A percentile compares a stretch with the other conserved stretches of the same genome.
Evolutionary conservation across 345 rosid species (phyloP).

Genomic region (Turritis glabra): DNA sequence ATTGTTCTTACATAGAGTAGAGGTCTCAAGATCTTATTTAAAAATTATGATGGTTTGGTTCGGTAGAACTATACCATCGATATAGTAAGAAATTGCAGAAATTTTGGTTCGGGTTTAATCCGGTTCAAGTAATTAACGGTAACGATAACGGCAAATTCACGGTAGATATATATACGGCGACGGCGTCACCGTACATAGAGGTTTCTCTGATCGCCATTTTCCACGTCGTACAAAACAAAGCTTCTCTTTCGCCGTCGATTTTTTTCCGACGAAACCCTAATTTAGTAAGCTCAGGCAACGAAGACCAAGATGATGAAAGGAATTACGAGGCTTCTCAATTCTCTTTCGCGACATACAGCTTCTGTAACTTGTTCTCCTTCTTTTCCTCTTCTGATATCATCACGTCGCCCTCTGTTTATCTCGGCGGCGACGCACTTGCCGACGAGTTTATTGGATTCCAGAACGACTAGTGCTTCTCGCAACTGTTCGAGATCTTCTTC

Average conservation of each 20-base stretch:
- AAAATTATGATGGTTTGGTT: not conserved
- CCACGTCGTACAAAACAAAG: not conserved
- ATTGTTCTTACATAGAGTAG: not conserved
- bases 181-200: not conserved
- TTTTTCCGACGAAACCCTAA: not conserved
- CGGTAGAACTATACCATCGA: not conserved
- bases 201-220: too few species aligned
- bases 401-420: slow-evolving; percentile 40
- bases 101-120: not conserved
- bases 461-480: not conserved
- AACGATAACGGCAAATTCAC: not conserved
- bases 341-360: slow-evolving; percentile 19
- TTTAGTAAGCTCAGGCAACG: not conserved
- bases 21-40: not conserved
- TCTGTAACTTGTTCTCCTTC: slow-evolving; percentile 7
- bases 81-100: not conserved
- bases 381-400: slow-evolving; percentile 26
- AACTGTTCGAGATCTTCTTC: slow-evolving; percentile 27
- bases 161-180: not conserved
- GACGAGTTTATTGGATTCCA: slow-evolving; percentile 16
- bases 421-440: slow-evolving; percentile 25
- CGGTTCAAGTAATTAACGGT: slow-evolving; percentile 7
- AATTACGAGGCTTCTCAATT: slow-evolving; percentile 22
- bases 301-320: slow-evolving; percentile 26
- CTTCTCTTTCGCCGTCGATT: slow-evolving; percentile 5